Evolutionary conservation across 257 asterid species (phyloP), one percentile per base, ranked within the genome.

Genomic region (Solanum piurae): DNA sequence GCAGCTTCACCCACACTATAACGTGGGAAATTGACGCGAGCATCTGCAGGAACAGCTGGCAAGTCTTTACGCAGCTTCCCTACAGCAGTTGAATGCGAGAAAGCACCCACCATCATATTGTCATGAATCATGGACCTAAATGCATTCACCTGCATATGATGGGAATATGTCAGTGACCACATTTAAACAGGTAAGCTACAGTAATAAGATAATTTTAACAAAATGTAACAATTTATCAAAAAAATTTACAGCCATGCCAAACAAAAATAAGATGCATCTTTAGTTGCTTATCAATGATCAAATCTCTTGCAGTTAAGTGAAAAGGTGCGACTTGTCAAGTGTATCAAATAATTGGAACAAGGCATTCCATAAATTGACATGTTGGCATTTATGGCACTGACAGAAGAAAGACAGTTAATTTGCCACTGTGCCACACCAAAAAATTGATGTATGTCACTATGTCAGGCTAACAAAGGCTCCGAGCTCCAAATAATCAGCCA

Each of bases 31-130:
- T 86, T 64, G 88, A 93, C 73, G 85, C 98, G 96, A 74, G 95
- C 94, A 93, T 95, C 95, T 29, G 83, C 20, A 20, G 99, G 99
- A 91, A 97, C 99, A 92, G 87, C 96, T 33, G 99, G 99, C 86
- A 97, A 88, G 85, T 97, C 99, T 89, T 90, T 90, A 27, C 99
- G 96, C 89, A 96, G 89, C 89, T 97, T 97, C 88, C 99, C 99
- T 72, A 97, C 99, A 69, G 99, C 98, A 36, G 98, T 97, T 71
- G 99, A 94, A 89, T 97, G 99, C 46, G 98, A 96, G 90, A 96
- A 96, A 66, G 95, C 95, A 21, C 99, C 99, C 86, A 94, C 97
- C 99, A 95, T 97, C 99, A 97, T 96, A 87, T 96, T 93, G 73
- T 92, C 91, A 85, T 95, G 93, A 92, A 93, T 90, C 99, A 97